Evolutionary conservation across 148 eudicot species (phyloP), one percentile per base, ranked within the genome.

Genomic region (Dianthus caryophyllus): DNA sequence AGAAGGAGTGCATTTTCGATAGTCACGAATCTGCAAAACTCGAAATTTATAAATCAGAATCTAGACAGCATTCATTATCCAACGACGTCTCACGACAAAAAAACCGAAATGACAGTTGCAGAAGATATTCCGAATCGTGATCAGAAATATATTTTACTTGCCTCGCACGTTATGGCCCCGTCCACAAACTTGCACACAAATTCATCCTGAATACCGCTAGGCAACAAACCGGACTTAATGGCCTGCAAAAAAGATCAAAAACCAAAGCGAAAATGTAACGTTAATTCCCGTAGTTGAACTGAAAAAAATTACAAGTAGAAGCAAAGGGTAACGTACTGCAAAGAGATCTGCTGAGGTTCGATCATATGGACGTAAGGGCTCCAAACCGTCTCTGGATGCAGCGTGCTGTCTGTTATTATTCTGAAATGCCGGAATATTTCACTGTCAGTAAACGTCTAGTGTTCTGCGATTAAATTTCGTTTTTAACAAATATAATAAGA

Each of bases 191-290:
- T 94, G 90, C 96, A 94, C 44, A 96, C 92, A 69, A 94, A 83
- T 73, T 94, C 97, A 75, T 94, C 88, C 76, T 90, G 78, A 77
- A 89, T 73, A 86, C 81, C 87, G 49, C 96, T 96, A 71, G 98
- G 98, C 76, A 94, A 65, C 62, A 80, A 79, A 30, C 98, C 98
- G 67, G 84, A 80, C 80, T 94, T 97, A 72, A 90, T 90, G 61
- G 97, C 97, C 98, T 93, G 4, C 62, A 59, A 20, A 22, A n/a
- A 46, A 30, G 22, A 29, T 6, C 5, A 18, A 27, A 57, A 22
- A 49, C 1, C 12, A 64, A 51, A 62, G 47, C 33, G n/a, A n/a
- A 67, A 52, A 64, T 8, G 61, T 2, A 39, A 62, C 26, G 20
- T 49, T 30, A 58, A 51, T 27, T 52, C 29, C 2, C 51, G 38